Base-by-base conservation (phyloP, 441 rosid species). In the Croton laevigatus region DNA sequence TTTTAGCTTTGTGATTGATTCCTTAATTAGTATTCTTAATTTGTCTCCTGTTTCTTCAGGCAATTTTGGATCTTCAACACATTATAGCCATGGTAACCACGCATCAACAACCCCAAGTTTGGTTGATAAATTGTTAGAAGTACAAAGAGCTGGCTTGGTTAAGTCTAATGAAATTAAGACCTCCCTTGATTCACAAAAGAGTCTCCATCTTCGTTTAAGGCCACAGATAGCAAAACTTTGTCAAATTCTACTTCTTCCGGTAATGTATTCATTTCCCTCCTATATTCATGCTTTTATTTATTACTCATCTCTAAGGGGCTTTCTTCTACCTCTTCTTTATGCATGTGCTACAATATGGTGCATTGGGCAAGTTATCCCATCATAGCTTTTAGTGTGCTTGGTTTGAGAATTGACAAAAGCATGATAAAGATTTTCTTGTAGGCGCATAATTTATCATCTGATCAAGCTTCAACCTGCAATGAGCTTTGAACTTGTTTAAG, bases 151-250 rank as follows among this genome's bases (percentile, higher is more conserved):
- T 74, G 32, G 1, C 32, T 27, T 27, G 32, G 32, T 27, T 27
- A 27, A 27, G 32, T 1, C 32, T 27, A 70, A 78, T 69, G 80
- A 70, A 68, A 48, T 75, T 65, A 69, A 73, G 76, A 75, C 73
- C 69, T 60, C 78, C 73, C 72, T 23, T 36, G 86, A 84, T 70
- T 86, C 81, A 44, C 97, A 88, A 79, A 83, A 79, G 79, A 79
- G 73, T 81, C 90, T 96, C 54, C 85, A 83, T 79, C 76, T 78
- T 76, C 74, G 64, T 72, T 81, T 93, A 79, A 87, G 83, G 86
- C 91, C 82, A 60, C 85, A 82, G 71, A 81, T 89, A 62, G 81
- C 81, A 74, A 84, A 82, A 78, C 96, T 96, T 67, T 81, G 89
- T 82, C 82, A 83, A 81, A 81, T 84, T 72, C 78, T 92, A 66